phyloP scores from a whole-genome alignment of 2,329 filamentous ascomycete genomes.

The Gaeumannomyces sp. region DNA sequence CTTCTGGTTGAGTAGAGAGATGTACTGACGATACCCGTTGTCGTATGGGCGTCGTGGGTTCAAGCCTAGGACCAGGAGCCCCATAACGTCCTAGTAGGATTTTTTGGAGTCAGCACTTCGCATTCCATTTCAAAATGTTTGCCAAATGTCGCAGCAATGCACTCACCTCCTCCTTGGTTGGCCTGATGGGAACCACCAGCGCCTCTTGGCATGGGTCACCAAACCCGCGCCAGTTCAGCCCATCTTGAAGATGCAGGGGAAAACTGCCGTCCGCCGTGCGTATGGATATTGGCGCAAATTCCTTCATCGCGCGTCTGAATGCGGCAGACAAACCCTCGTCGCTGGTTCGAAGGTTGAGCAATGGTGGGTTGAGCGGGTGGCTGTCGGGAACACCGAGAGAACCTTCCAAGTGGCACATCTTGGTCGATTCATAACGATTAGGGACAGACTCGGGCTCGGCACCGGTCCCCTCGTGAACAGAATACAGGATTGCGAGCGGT shows the following conservation, averaged over 20 bases:
- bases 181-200: slow-evolving; percentile 64
- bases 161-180: slow-evolving; percentile 50
- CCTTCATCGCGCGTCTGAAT: slow-evolving; percentile 33
- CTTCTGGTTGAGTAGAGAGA: slow-evolving; percentile 48
- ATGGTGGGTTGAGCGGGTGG: slow-evolving; percentile 35
- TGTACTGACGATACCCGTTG: slow-evolving; percentile 64
- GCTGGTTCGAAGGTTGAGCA: slow-evolving; percentile 29
- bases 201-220: slow-evolving; percentile 58
- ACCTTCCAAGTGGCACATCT: slow-evolving; percentile 37
- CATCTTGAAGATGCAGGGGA: slow-evolving; percentile 50
- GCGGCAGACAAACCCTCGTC: slow-evolving; percentile 32
- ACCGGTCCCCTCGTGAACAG: slow-evolving; percentile 35
- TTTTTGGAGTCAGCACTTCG: slow-evolving; percentile 47
- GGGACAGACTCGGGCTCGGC: slow-evolving; percentile 17
- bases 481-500: slow-evolving; percentile 45
- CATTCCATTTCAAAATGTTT: slow-evolving; percentile 80
- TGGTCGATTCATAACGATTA: slow-evolving; percentile 24
- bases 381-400: slow-evolving; percentile 38
- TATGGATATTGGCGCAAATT: slow-evolving; percentile 33
- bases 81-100: slow-evolving; percentile 42
- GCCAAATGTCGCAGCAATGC: slow-evolving; percentile 39
- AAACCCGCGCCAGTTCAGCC: slow-evolving; percentile 57
- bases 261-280: slow-evolving; percentile 45
- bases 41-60: slow-evolving; percentile 69
- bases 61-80: slow-evolving; percentile 62